Conservation (phyloP, 345 rosid species). For the Nephelium lappaceum region DNA sequence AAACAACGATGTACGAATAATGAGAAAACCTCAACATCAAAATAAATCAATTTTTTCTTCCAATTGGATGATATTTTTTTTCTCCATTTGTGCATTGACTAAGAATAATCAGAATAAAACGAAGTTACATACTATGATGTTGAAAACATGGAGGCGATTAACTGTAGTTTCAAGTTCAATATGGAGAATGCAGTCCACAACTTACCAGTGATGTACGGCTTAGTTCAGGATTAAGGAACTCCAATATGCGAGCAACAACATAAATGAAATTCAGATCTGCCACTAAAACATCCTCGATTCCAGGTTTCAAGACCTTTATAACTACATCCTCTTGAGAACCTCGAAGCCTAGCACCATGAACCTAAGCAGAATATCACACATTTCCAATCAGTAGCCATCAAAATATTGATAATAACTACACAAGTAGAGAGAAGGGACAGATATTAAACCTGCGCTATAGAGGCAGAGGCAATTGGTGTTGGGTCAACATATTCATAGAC, state of each 20-base stretch:
- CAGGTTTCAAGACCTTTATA: conserved; percentile 92
- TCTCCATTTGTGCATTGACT: background rate
- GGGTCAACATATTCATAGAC: conserved; percentile 87
- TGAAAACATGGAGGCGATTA: background rate
- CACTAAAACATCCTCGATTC: conserved; percentile 84
- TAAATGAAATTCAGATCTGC: conserved; percentile 94
- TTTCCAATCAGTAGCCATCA: conserved; percentile 14
- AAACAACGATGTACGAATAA: background rate
- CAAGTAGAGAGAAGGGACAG: background rate
- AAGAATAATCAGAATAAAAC: background rate
- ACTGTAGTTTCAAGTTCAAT: background rate
- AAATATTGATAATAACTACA: conserved; percentile 7
- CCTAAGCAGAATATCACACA: conserved; percentile 45
- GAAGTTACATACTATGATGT: background rate
- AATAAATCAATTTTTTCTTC: background rate
- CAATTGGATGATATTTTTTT: background rate
- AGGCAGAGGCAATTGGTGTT: conserved; percentile 93
- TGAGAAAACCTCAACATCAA: conserved; percentile 1
- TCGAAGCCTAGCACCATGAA: conserved; percentile 89
- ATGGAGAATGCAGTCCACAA: background rate
- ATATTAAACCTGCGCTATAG: conserved; percentile 79
- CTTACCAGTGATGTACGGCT: conserved; percentile 89
- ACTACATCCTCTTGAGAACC: conserved; percentile 91
- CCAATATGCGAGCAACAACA: conserved; percentile 85
- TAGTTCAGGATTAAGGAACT: conserved; percentile 87